Evolutionary conservation across 257 asterid species (phyloP), one percentile per base, ranked within the genome.

Genomic region (Nicotiana noctiflora): DNA sequence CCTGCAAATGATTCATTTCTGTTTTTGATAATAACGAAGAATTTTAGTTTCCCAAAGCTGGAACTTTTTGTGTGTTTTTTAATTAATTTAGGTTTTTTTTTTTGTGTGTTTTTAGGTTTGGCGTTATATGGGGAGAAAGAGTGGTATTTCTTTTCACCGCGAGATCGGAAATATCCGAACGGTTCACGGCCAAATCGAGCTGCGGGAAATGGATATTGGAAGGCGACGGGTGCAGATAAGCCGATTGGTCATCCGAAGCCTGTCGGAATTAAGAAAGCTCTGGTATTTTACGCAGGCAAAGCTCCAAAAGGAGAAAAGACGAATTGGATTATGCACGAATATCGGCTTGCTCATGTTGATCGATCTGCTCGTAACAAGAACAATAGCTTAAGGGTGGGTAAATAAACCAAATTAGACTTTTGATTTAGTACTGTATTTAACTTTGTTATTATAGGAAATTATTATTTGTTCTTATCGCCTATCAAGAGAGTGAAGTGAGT

Each of bases 321-420:
- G 1, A 93, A 91, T 44, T 94, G 98, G 98, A 93, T 94, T 52
- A 94, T 94, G 98, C 97, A 94, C 81, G 97, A 93, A 56, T 94
- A 94, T 44, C 93, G 98, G n/a, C 90, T 94, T 3, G 98, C 98
- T 61, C 89, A 90, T 65, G 95, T 92, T 17, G 98, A 92, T 79
- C 94, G 97, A 3, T 90, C 98, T 2, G 98, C 97, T 65, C 88
- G 95, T 14, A 91, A 88, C 82, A 91, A 85, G 83, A 88, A 29
- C 67, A 90, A 86, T 55, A 92, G 90, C 81, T 86, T 87, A n/a
- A 82, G 97, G 95, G 98, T 94, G 83, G 57, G 95, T 88, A 60
- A 11, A 60, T 15, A 13, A 34, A 25, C 63, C 18, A 7, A 23
- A 62, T 64, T 32, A 84, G 80, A 81, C 12, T 63, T 76, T 37